Percentiles rank a stretch among this genome's conserved stretches.
Evolutionary conservation across 805 yeast genomes (phyloP).

Genomic region (Candida yuanshanica): DNA sequence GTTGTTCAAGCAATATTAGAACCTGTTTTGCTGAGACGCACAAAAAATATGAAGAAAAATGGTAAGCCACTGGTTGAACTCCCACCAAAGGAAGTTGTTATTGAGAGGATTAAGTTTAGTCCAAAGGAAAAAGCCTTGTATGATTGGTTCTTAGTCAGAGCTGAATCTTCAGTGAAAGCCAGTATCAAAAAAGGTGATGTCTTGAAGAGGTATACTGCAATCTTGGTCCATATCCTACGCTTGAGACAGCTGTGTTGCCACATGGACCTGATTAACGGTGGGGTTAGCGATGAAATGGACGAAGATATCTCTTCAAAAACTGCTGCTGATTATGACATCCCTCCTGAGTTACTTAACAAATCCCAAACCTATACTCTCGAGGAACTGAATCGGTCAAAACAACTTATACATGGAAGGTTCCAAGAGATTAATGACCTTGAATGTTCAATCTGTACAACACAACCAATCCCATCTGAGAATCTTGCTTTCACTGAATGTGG

Average conservation of each 20-base stretch:
- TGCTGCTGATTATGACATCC: constrained; percentile 11
- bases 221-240: constrained; percentile 76
- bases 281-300: constrained; percentile 45
- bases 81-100: constrained; percentile 68
- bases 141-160: constrained; percentile 60
- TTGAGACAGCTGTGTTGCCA: constrained; percentile 89
- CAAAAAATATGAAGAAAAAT: constrained; percentile 77
- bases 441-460: constrained; percentile 80
- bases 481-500: constrained; percentile 70
- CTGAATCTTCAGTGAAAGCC: constrained; percentile 54
- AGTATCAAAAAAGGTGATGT: constrained; percentile 61
- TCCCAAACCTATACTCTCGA: constrained; percentile 8
- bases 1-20: constrained; percentile 82
- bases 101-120: constrained; percentile 63
- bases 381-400: constrained; percentile 11
- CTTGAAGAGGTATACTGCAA: constrained; percentile 68
- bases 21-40: constrained; percentile 78
- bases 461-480: constrained; percentile 49
- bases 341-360: constrained; percentile 13
- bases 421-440: constrained; percentile 44
- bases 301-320: constrained; percentile 32
- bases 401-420: constrained; percentile 28
- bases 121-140: constrained; percentile 63
- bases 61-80: constrained; percentile 71
- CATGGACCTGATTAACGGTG: constrained; percentile 52